Evolutionary conservation across 106 monocot species (phyloP).

Genomic region (Dendrobium chrysotoxum): DNA sequence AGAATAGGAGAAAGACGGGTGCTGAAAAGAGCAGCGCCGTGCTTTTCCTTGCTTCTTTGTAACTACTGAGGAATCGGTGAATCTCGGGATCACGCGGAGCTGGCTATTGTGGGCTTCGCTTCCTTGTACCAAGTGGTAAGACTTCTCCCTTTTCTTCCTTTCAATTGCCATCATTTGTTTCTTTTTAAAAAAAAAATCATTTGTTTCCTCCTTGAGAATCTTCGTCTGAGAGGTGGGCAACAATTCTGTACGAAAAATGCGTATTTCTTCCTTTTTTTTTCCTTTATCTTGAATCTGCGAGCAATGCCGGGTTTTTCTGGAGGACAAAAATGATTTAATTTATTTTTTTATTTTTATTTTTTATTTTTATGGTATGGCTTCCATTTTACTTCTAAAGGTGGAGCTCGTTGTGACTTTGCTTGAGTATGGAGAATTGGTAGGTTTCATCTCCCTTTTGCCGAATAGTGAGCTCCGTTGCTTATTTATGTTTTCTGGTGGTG

Average conservation of each 20-base stretch:
- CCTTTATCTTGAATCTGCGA: too few species aligned
- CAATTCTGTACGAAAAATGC: too few species aligned
- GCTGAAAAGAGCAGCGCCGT: not conserved
- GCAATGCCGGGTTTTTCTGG: too few species aligned
- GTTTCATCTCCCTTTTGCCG: not conserved
- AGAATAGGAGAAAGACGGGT: not conserved
- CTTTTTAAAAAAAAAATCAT: not conserved
- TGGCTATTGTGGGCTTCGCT: not conserved
- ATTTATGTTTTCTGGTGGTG: not conserved
- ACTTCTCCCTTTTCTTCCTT: slow-evolving; percentile 2
- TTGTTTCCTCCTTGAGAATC: too few species aligned
- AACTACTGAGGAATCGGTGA: slow-evolving; percentile 20
- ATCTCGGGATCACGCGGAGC: slow-evolving; percentile 11
- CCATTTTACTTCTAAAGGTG: too few species aligned
- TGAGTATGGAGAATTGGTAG: not conserved
- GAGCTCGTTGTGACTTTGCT: too few species aligned
- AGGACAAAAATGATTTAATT: too few species aligned
- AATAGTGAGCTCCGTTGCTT: not conserved
- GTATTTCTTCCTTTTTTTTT: too few species aligned
- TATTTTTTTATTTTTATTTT: too few species aligned
- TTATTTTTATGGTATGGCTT: too few species aligned
- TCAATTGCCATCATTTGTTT: too few species aligned
- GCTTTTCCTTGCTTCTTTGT: slow-evolving; percentile 1
- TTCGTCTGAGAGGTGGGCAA: too few species aligned
- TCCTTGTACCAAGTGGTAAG: slow-evolving; percentile 9